Evolutionary conservation across 2,329 filamentous ascomycete species (phyloP).

Genomic region (Fusarium nisikadoi): DNA sequence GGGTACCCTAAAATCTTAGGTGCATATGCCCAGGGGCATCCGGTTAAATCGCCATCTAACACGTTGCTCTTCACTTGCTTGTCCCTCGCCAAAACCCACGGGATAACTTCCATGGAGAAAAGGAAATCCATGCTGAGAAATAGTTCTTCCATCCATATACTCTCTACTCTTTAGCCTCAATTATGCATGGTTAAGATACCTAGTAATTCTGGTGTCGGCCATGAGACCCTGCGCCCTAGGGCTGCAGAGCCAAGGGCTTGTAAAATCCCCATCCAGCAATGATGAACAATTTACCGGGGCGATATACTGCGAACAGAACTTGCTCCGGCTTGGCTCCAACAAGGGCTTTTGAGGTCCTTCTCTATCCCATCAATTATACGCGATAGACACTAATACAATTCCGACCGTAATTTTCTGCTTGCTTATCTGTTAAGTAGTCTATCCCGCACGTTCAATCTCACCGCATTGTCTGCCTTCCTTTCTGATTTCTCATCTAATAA

Average conservation of each 20-base stretch:
- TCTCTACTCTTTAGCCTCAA: background rate
- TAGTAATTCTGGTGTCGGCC: background rate
- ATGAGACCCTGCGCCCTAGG: background rate
- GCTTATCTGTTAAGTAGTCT: too few species aligned
- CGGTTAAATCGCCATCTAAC: background rate
- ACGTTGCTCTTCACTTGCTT: background rate
- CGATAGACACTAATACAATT: background rate
- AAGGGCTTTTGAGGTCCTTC: background rate
- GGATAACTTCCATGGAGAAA: background rate
- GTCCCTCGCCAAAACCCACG: fast-evolving
- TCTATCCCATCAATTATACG: background rate
- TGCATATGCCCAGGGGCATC: background rate
- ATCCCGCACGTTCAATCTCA: too few species aligned
- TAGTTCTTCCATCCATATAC: background rate
- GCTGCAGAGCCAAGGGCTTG: background rate
- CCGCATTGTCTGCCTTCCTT: too few species aligned
- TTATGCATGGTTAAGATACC: background rate
- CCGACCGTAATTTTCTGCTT: background rate
- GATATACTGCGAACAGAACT: background rate
- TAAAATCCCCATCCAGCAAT: background rate
- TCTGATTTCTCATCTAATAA: too few species aligned
- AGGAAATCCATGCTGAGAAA: background rate
- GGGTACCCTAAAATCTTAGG: background rate
- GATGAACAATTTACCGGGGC: background rate
- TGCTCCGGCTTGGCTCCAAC: background rate